phyloP scores from a whole-genome alignment of 2,329 filamentous ascomycete species.

The Lasiodiplodia theobromae region DNA sequence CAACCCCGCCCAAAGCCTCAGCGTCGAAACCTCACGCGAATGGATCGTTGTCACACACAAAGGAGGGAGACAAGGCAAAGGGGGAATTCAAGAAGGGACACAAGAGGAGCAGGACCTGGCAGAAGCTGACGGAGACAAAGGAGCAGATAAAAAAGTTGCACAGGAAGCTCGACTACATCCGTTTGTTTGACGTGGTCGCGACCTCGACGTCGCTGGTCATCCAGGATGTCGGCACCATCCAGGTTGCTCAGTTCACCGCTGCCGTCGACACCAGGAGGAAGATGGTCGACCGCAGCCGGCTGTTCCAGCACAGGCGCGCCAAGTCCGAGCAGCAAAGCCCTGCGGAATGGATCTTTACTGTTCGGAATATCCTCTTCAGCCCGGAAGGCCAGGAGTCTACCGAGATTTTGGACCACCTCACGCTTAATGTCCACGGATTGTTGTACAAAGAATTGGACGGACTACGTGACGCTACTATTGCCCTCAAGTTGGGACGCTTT shows the following conservation, averaged over 20 bases:
- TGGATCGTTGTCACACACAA: constrained; percentile 11
- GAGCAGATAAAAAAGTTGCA: constrained; percentile 88
- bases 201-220: constrained; percentile 80
- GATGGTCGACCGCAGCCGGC: constrained; percentile 86
- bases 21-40: not conserved
- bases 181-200: constrained; percentile 87
- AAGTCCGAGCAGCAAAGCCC: constrained; percentile 69
- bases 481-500: constrained; percentile 87
- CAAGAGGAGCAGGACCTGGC: constrained; percentile 77
- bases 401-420: constrained; percentile 86
- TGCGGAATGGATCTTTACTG: constrained; percentile 91
- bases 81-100: constrained; percentile 19
- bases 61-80: constrained; percentile 38
- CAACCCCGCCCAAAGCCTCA: constrained; percentile 37
- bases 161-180: constrained; percentile 84
- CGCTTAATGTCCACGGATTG: constrained; percentile 89
- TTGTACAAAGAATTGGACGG: constrained; percentile 86
- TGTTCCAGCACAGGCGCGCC: constrained; percentile 73
- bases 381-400: constrained; percentile 83
- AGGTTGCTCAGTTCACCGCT: constrained; percentile 83
- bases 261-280: constrained; percentile 91
- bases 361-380: constrained; percentile 88
- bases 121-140: constrained; percentile 77
- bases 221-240: constrained; percentile 81
- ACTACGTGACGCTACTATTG: constrained; percentile 86